These are phyloP conservation scores for Mastigamoeba balamuthi DNA, from an alignment of 78 protist genomes.

Conservation along the genomic window DNA sequence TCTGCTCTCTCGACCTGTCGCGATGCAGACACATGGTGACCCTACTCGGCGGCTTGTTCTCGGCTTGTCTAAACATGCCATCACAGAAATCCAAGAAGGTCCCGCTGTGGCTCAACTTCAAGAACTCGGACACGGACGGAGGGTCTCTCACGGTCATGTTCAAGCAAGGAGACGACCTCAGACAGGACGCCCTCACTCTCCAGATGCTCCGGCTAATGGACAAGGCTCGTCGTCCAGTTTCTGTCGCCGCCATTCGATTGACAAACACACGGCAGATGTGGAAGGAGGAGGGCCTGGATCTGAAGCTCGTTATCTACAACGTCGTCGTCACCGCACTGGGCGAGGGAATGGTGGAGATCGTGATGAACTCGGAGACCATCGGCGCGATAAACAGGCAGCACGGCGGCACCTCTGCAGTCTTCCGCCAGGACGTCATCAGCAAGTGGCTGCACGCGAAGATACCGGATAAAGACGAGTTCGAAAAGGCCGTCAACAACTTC, in stretches of 20 bases:
- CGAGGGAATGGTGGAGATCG: slow-evolving; percentile 83
- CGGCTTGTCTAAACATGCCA: not conserved
- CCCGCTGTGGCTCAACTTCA: slow-evolving; percentile 72
- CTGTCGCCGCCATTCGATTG: not conserved
- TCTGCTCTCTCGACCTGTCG: not conserved
- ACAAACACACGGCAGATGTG: slow-evolving; percentile 36
- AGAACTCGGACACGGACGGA: slow-evolving; percentile 44
- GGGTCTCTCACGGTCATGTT: slow-evolving; percentile 34
- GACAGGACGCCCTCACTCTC: slow-evolving; percentile 87
- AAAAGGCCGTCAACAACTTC: slow-evolving; percentile 67
- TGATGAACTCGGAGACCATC: slow-evolving; percentile 65
- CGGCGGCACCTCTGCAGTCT: slow-evolving; percentile 78
- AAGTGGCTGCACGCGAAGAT: slow-evolving; percentile 61
- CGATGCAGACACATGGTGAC: not conserved
- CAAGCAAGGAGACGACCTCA: slow-evolving; percentile 79
- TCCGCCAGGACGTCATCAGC: slow-evolving; percentile 34
- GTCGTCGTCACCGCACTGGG: slow-evolving; percentile 68
- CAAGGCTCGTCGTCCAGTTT: not conserved
- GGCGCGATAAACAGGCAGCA: slow-evolving; percentile 56
- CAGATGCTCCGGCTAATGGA: slow-evolving; percentile 86
- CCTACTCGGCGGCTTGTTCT: not conserved
- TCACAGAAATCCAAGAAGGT: slow-evolving; percentile 6
- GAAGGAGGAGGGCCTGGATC: slow-evolving; percentile 58
- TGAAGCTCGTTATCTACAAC: slow-evolving; percentile 62
- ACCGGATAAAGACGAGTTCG: slow-evolving; percentile 10